phyloP scores from a whole-genome alignment of 2,329 filamentous ascomycete genomes.

The Monosporascus cannonballus region DNA sequence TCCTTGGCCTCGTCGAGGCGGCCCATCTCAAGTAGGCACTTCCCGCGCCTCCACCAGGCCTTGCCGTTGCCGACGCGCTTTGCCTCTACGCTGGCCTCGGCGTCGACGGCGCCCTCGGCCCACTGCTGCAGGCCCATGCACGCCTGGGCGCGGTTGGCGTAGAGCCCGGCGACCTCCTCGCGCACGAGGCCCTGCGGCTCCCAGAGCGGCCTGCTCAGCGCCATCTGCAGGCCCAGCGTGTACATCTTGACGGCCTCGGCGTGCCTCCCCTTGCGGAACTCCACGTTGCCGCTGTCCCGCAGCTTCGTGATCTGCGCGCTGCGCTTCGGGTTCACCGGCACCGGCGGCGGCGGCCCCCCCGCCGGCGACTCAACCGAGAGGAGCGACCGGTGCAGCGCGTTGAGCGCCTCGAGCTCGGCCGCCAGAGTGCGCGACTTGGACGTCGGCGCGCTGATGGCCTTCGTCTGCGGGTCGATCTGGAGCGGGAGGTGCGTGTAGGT shows the following conservation, averaged over 20 bases:
- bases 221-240: slow-evolving; percentile 85
- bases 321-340: slow-evolving; percentile 90
- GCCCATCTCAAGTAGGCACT: slow-evolving; percentile 87
- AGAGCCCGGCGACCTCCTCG: slow-evolving; percentile 76
- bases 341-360: slow-evolving; percentile 71
- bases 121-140: slow-evolving; percentile 77
- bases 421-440: slow-evolving; percentile 40
- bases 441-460: slow-evolving; percentile 55
- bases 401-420: slow-evolving; percentile 66
- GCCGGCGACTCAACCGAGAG: slow-evolving; percentile 58
- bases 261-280: slow-evolving; percentile 73
- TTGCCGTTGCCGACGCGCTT: slow-evolving; percentile 85
- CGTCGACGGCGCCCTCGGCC: slow-evolving; percentile 83
- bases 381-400: slow-evolving; percentile 70
- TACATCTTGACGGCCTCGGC: slow-evolving; percentile 76
- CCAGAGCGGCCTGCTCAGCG: slow-evolving; percentile 73
- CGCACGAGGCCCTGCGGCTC: slow-evolving; percentile 77
- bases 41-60: slow-evolving; percentile 86
- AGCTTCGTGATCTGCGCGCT: slow-evolving; percentile 83
- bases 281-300: slow-evolving; percentile 76
- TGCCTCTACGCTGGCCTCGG: slow-evolving; percentile 80
- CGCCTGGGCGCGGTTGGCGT: slow-evolving; percentile 84
- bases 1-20: slow-evolving; percentile 73
- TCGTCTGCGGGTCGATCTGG: slow-evolving; percentile 73
- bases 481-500: slow-evolving; percentile 76